Evolutionary conservation across 2,329 filamentous ascomycete genomes (phyloP).

Genomic region (Hymenoscyphus scutula): DNA sequence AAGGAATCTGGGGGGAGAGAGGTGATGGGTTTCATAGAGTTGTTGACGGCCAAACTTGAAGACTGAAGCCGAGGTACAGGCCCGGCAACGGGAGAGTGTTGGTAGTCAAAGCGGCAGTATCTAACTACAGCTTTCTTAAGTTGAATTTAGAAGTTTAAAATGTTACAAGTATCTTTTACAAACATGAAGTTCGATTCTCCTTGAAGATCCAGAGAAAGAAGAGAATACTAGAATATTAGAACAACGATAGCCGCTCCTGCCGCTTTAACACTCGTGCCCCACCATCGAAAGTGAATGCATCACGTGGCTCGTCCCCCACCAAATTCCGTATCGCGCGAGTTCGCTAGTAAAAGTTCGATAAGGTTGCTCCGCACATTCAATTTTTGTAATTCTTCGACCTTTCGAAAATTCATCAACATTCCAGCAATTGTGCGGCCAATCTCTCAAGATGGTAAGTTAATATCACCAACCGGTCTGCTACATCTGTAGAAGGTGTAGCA

Average conservation of each 20-base stretch:
- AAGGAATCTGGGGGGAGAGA: not conserved
- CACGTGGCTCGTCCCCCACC: constrained; percentile 1
- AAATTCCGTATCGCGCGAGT: constrained; percentile 4
- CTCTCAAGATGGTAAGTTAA: constrained; percentile 69
- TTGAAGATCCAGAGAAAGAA: no score
- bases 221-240: no score
- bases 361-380: not conserved
- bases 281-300: not conserved
- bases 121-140: no score
- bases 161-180: no score
- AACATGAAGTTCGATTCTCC: no score
- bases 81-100: not conserved
- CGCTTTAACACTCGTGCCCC: constrained; percentile 10
- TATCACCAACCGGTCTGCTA: constrained; percentile 23
- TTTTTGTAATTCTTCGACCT: constrained; percentile 23
- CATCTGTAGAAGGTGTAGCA: constrained; percentile 14
- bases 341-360: not conserved
- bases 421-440: constrained; percentile 37
- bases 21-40: no score
- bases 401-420: constrained; percentile 45
- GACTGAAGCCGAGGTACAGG: not conserved
- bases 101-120: no score
- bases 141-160: no score
- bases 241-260: not conserved
- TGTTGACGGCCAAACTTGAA: not conserved